These are phyloP conservation scores for Dipodascus albidus DNA, from an alignment of 805 yeast species.

Conservation along the genomic window DNA sequence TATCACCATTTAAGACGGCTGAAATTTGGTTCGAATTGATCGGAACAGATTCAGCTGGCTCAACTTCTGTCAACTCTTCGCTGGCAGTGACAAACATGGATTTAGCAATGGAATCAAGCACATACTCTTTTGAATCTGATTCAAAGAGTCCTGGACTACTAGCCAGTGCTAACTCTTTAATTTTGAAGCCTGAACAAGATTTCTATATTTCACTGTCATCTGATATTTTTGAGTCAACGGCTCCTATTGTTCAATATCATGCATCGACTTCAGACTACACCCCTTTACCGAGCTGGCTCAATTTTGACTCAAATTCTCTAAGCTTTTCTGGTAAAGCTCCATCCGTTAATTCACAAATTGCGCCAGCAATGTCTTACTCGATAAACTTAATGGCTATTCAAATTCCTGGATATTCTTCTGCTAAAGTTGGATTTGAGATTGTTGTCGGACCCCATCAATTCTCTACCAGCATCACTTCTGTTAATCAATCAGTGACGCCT, in stretches of 20 bases:
- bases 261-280: constrained; percentile 76
- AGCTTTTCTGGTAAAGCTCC: constrained; percentile 86
- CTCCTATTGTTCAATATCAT: constrained; percentile 50
- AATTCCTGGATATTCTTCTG: constrained; percentile 60
- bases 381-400: constrained; percentile 74
- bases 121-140: constrained; percentile 40
- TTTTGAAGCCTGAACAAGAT: constrained; percentile 54
- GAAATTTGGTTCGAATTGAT: constrained; percentile 39
- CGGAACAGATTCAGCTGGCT: constrained; percentile 55
- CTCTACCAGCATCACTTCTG: constrained; percentile 49
- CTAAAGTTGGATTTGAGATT: constrained; percentile 55
- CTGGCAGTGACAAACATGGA: constrained; percentile 45
- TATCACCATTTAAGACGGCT: constrained; percentile 19
- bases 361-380: constrained; percentile 68
- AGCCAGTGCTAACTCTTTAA: constrained; percentile 64
- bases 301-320: constrained; percentile 49
- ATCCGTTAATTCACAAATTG: constrained; percentile 69
- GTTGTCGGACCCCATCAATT: constrained; percentile 83
- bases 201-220: constrained; percentile 56
- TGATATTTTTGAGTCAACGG: constrained; percentile 37
- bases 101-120: not conserved
- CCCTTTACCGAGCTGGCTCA: constrained; percentile 85
- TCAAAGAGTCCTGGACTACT: constrained; percentile 38
- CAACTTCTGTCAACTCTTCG: constrained; percentile 36
- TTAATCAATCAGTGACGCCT: constrained; percentile 57